phyloP scores from a whole-genome alignment of 148 eudicot species.

The Tetragonia tetragonoides region DNA sequence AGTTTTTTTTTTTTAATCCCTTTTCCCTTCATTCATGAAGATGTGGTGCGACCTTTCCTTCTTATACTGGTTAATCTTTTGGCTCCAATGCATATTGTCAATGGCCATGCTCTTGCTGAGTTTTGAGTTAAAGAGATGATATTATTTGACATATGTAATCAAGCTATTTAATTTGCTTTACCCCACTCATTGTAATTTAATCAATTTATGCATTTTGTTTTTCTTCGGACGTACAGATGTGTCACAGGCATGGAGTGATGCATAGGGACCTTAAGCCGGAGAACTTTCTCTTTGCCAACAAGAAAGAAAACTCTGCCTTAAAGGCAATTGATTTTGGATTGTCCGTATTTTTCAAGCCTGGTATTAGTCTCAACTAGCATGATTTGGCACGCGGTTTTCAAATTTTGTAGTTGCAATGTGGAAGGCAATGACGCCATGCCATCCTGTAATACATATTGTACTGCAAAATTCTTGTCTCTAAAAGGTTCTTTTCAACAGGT shows the following conservation, averaged over 20 bases:
- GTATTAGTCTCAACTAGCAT: conserved; percentile 25
- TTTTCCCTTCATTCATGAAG: background rate
- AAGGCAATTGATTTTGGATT: conserved; percentile 67
- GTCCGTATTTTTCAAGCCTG: conserved; percentile 57
- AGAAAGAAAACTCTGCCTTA: conserved; percentile 52
- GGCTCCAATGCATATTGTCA: background rate
- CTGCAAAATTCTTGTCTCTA: background rate
- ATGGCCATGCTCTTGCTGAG: background rate
- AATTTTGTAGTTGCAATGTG: background rate
- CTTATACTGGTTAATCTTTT: background rate
- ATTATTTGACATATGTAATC: background rate
- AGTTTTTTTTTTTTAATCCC: background rate
- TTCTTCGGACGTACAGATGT: conserved; percentile 30
- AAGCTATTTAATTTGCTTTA: background rate
- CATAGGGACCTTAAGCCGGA: conserved; percentile 67
- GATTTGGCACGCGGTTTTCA: background rate
- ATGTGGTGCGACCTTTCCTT: background rate
- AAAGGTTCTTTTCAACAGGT: conserved; percentile 26
- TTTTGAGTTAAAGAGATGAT: background rate
- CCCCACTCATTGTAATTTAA: background rate
- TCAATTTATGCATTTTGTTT: background rate
- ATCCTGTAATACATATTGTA: background rate
- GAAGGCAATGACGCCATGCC: conserved; percentile 1
- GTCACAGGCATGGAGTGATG: conserved; percentile 59
- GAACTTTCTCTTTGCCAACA: conserved; percentile 61